Percentiles rank a stretch among this genome's conserved stretches.
phyloP scores from a whole-genome alignment of 805 yeast species.

The Yamadazyma nakazawae region DNA sequence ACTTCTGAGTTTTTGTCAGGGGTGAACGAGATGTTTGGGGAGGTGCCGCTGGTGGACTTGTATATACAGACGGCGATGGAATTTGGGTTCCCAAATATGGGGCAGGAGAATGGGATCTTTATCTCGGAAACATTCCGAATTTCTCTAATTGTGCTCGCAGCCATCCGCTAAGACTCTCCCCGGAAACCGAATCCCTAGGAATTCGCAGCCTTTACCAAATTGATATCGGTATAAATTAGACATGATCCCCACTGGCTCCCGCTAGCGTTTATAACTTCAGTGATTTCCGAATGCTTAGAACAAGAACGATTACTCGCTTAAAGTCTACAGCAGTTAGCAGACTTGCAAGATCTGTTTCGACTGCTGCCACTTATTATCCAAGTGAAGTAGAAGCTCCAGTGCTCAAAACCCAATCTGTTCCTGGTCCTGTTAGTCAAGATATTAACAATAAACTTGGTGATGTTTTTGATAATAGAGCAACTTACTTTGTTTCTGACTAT shows the following conservation, averaged over 20 bases:
- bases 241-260: background rate
- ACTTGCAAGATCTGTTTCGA: background rate
- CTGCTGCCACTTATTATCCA: conserved; percentile 28
- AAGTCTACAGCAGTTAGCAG: background rate
- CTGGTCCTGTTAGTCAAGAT: conserved; percentile 35
- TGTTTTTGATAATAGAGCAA: conserved; percentile 41
- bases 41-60: too few relatives aligned
- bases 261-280: background rate
- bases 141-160: background rate
- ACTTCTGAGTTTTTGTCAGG: too few relatives aligned
- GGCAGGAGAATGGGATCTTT: background rate
- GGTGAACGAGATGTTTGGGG: too few relatives aligned
- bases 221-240: background rate
- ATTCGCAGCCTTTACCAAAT: conserved; percentile 2
- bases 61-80: too few relatives aligned
- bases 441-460: conserved; percentile 34
- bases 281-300: background rate
- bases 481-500: conserved; percentile 42
- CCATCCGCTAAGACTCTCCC: conserved; percentile 1
- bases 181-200: conserved; percentile 11
- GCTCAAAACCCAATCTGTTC: conserved; percentile 27
- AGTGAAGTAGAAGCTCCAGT: conserved; percentile 33
- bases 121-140: too few relatives aligned
- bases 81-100: background rate
- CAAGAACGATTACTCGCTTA: background rate